These are phyloP conservation scores for Annulohypoxylon maeteangense DNA, from an alignment of 495 filamentous ascomycete genomes.

Conservation along the genomic window DNA sequence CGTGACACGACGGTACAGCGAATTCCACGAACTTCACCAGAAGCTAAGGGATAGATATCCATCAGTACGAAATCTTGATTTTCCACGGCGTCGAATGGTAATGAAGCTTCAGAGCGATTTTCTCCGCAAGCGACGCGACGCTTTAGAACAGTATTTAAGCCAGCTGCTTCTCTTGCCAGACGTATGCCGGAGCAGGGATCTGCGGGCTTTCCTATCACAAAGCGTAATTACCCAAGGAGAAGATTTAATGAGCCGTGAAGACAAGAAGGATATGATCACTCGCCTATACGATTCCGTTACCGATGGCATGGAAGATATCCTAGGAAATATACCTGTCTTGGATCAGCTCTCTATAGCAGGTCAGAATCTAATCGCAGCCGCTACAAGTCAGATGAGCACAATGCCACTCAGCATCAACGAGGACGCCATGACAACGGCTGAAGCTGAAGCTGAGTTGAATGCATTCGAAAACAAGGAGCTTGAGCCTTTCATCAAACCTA, in stretches of 20 bases:
- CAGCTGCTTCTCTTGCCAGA: conserved; percentile 87
- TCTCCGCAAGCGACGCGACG: conserved; percentile 83
- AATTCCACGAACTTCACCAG: conserved; percentile 96
- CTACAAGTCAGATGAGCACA: conserved; percentile 76
- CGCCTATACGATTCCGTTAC: conserved; percentile 95
- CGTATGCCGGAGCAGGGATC: conserved; percentile 90
- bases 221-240: conserved; percentile 74
- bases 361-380: conserved; percentile 90
- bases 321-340: conserved; percentile 93
- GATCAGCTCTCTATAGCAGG: conserved; percentile 94
- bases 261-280: conserved; percentile 89
- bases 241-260: conserved; percentile 58
- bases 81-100: conserved; percentile 89
- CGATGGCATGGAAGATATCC: conserved; percentile 97
- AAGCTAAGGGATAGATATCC: conserved; percentile 85
- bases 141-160: conserved; percentile 86
- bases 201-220: conserved; percentile 94
- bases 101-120: conserved; percentile 98
- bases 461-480: conserved; percentile 91
- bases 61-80: conserved; percentile 87
- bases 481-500: conserved; percentile 97
- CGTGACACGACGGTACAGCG: conserved; percentile 86
- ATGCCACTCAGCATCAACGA: conserved; percentile 58
- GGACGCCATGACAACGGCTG: conserved; percentile 74
- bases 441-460: conserved; percentile 93